These are phyloP conservation scores for Thelephora ganbajun DNA, from an alignment of 768 basidiomycete species.

Conservation along the genomic window DNA sequence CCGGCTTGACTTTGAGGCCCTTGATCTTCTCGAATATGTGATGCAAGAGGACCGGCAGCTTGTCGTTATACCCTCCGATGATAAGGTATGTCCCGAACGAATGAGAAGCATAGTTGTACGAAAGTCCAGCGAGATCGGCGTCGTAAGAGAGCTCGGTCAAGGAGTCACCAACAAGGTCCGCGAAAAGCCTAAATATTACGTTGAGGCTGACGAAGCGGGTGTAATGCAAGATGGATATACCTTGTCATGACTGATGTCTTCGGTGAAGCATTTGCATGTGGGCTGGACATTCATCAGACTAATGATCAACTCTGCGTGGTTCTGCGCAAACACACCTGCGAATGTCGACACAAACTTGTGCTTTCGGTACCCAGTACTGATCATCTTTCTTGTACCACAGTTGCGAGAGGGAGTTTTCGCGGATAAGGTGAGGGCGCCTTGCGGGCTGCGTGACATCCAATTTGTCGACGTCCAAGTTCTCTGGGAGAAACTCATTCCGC, in stretches of 20 bases:
- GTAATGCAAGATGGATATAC: slow-evolving; percentile 21
- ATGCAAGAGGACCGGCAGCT: slow-evolving; percentile 58
- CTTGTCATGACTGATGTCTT: slow-evolving; percentile 62
- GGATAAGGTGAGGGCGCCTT: slow-evolving; percentile 62
- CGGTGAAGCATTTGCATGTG: slow-evolving; percentile 45
- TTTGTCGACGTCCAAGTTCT: slow-evolving; percentile 74
- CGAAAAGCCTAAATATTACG: slow-evolving; percentile 41
- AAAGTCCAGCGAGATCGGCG: slow-evolving; percentile 81
- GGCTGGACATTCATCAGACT: slow-evolving; percentile 22
- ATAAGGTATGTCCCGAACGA: slow-evolving; percentile 53
- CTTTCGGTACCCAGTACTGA: slow-evolving; percentile 89
- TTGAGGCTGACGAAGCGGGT: neutral
- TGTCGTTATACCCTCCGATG: slow-evolving; percentile 86
- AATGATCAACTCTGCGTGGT: neutral
- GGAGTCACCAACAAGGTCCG: slow-evolving; percentile 77
- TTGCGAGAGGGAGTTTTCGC: slow-evolving; percentile 53
- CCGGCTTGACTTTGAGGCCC: slow-evolving; percentile 45
- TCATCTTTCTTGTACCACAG: slow-evolving; percentile 99
- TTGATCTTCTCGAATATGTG: slow-evolving; percentile 60
- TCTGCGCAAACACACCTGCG: slow-evolving; percentile 36
- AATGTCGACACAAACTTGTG: slow-evolving; percentile 60
- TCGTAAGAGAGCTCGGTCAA: slow-evolving; percentile 87
- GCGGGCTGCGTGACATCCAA: slow-evolving; percentile 53
- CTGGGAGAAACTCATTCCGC: slow-evolving; percentile 85
- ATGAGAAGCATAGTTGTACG: slow-evolving; percentile 51